Conservation (phyloP, 768 basidiomycete genomes). For the Boletus eberwhitei region DNA sequence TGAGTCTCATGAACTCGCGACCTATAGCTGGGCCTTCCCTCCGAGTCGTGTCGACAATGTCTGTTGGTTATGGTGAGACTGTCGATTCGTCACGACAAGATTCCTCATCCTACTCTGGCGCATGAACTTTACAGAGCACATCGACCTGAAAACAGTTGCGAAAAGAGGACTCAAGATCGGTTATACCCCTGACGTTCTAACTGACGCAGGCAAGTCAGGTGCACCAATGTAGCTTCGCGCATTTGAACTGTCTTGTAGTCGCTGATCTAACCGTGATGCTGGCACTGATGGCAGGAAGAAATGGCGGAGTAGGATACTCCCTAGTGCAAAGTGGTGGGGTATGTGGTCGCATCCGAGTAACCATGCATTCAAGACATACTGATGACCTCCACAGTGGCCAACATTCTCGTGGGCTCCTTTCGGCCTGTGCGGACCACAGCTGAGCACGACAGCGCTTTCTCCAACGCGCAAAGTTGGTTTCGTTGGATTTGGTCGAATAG, state of each 20-base stretch:
- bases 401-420: slow-evolving; percentile 77
- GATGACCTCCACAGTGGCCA: slow-evolving; percentile 62
- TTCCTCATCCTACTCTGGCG: neutral
- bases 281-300: slow-evolving; percentile 89
- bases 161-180: slow-evolving; percentile 70
- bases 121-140: slow-evolving; percentile 61
- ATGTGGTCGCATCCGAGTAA: slow-evolving; percentile 19
- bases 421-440: slow-evolving; percentile 77
- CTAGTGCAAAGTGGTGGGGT: slow-evolving; percentile 72
- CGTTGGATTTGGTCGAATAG: slow-evolving; percentile 93
- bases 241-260: slow-evolving; percentile 45
- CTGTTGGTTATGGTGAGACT: slow-evolving; percentile 75
- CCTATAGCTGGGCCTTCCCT: slow-evolving; percentile 66
- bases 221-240: neutral
- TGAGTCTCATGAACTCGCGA: neutral
- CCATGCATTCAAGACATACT: neutral
- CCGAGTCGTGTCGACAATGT: slow-evolving; percentile 89
- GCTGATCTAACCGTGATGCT: slow-evolving; percentile 91
- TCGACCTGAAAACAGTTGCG: slow-evolving; percentile 58
- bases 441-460: slow-evolving; percentile 50
- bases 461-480: slow-evolving; percentile 76
- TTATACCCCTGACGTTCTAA: slow-evolving; percentile 92
- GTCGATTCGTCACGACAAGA: neutral
- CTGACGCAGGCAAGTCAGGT: slow-evolving; percentile 67
- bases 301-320: slow-evolving; percentile 58